Conservation (phyloP, 1,139 yeast species). For the Yamadazyma atmosphaerica region DNA sequence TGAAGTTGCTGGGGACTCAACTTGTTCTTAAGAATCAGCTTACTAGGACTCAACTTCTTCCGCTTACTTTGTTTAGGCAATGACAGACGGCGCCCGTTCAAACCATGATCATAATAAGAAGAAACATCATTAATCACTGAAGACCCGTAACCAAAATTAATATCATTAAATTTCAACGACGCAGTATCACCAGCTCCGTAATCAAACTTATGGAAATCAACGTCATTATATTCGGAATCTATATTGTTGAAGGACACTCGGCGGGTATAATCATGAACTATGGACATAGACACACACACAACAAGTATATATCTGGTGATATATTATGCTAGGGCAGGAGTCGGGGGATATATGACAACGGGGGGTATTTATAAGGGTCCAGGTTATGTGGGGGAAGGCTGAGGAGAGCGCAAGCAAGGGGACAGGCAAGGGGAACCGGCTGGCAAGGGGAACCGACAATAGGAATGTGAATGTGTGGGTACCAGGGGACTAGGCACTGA, state of each 20-base stretch:
- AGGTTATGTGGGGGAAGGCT: neutral
- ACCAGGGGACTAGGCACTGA: too few relatives aligned
- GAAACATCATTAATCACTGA: constrained; percentile 14
- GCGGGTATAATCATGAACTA: constrained; percentile 20
- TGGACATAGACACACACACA: constrained; percentile 12
- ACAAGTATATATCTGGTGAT: too few relatives aligned
- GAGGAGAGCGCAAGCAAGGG: neutral
- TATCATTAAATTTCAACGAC: constrained; percentile 11
- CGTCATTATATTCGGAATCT: constrained; percentile 19
- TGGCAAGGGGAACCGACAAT: too few relatives aligned
- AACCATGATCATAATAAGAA: constrained; percentile 7
- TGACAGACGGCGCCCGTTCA: constrained; percentile 2
- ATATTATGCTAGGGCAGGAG: too few relatives aligned
- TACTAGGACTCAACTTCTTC: constrained; percentile 30
- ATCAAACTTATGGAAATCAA: constrained; percentile 12
- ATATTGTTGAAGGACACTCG: constrained; percentile 49
- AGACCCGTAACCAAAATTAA: constrained; percentile 19
- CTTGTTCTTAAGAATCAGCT: constrained; percentile 43
- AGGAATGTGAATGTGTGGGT: too few relatives aligned
- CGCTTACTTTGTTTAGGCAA: constrained; percentile 12
- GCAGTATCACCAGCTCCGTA: neutral
- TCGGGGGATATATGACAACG: too few relatives aligned
- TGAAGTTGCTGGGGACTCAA: constrained; percentile 32
- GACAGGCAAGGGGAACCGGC: too few relatives aligned
- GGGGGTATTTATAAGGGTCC: neutral